These are phyloP conservation scores for Colletotrichum gloeosporioides DNA, from an alignment of 2,329 filamentous ascomycete genomes.

Conservation along the genomic window DNA sequence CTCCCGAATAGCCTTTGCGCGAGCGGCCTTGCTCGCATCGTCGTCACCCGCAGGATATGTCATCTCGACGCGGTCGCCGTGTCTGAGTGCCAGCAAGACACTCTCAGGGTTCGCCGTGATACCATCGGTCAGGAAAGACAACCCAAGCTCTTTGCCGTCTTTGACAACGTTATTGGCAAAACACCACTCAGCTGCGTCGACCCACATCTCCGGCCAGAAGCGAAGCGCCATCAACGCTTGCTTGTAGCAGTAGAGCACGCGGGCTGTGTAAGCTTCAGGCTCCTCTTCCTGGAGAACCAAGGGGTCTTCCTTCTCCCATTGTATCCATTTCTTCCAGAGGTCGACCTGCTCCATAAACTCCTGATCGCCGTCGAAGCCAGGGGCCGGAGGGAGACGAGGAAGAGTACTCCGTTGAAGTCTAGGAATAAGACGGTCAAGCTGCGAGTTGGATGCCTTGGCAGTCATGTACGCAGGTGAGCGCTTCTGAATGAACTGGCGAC, in stretches of 20 bases:
- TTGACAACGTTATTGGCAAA: conserved; percentile 74
- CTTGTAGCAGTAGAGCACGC: conserved; percentile 89
- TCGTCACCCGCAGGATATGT: conserved; percentile 79
- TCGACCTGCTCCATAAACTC: conserved; percentile 86
- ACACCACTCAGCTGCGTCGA: conserved; percentile 92
- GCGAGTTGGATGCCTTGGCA: conserved; percentile 86
- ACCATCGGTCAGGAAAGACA: conserved; percentile 81
- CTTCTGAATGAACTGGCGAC: conserved; percentile 93
- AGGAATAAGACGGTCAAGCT: conserved; percentile 86
- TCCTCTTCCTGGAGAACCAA: conserved; percentile 87
- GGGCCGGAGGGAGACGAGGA: conserved; percentile 80
- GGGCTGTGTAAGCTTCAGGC: conserved; percentile 72
- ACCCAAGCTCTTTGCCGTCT: conserved; percentile 67
- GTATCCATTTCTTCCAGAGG: conserved; percentile 92
- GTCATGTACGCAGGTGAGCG: conserved; percentile 95
- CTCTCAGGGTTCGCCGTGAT: conserved; percentile 93
- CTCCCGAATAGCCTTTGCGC: conserved; percentile 78
- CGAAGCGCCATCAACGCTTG: conserved; percentile 91
- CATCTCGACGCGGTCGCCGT: conserved; percentile 85
- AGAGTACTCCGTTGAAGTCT: conserved; percentile 79
- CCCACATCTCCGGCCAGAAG: conserved; percentile 97
- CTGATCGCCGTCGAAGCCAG: conserved; percentile 84
- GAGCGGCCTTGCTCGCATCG: conserved; percentile 75
- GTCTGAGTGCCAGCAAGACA: conserved; percentile 86
- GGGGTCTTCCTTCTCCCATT: conserved; percentile 94